Percentiles rank a stretch among this genome's conserved stretches.
Conservation (phyloP, 78 protist species). For the Dictyostelium purpureum region DNA sequence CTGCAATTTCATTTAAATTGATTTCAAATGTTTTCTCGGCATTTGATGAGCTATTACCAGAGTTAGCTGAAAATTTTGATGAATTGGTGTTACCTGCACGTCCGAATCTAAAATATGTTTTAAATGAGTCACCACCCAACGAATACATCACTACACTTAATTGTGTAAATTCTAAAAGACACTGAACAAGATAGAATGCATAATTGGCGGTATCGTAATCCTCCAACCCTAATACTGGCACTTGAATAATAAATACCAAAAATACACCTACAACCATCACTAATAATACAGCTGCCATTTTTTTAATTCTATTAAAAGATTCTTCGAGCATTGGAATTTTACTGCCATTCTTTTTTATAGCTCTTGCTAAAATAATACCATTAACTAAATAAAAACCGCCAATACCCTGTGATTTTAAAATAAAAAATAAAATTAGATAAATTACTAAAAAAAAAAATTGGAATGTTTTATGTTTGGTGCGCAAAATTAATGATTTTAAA, state of each 20-base stretch:
- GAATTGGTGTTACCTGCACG: too few relatives aligned
- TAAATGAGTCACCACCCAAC: not conserved
- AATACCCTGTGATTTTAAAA: too few relatives aligned
- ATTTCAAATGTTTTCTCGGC: too few relatives aligned
- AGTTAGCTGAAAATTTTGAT: not conserved
- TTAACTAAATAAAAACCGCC: constrained; percentile 1
- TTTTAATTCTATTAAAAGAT: not conserved
- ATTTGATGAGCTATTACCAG: too few relatives aligned
- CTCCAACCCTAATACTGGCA: not conserved
- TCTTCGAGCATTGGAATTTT: not conserved
- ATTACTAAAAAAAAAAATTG: too few relatives aligned
- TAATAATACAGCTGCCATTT: not conserved
- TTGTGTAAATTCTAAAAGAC: not conserved
- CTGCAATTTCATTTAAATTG: not conserved
- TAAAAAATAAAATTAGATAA: too few relatives aligned
- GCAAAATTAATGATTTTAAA: too few relatives aligned
- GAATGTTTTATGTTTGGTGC: too few relatives aligned
- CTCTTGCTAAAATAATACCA: not conserved
- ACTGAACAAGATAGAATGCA: not conserved
- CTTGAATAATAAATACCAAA: not conserved
- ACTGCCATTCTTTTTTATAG: not conserved
- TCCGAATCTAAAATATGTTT: not conserved
- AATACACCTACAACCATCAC: not conserved
- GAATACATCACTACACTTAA: not conserved
- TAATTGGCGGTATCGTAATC: not conserved